Conservation (phyloP, 306 rosid genomes). For the Rosa persica region DNA sequence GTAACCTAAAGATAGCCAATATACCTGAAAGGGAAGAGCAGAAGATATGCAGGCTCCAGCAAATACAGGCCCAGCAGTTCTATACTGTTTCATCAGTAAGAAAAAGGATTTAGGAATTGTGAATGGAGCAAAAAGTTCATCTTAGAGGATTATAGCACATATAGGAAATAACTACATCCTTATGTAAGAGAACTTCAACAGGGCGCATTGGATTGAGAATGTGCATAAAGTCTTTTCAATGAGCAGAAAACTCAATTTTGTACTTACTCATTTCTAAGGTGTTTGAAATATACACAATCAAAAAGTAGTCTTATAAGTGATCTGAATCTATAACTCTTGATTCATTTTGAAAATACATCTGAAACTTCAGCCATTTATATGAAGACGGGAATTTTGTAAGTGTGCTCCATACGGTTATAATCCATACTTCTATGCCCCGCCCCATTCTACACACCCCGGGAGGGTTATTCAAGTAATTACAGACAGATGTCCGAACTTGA, state of each 20-base stretch:
- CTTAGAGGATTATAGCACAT: not conserved
- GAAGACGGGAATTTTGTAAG: not conserved
- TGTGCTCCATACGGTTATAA: not conserved
- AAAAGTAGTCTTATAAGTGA: not conserved
- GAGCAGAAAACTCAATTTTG: not conserved
- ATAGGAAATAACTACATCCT: not conserved
- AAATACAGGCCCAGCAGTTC: slow-evolving; percentile 76
- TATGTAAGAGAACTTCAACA: not conserved
- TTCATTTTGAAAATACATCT: not conserved
- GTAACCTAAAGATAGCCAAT: slow-evolving; percentile 12
- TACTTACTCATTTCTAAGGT: not conserved
- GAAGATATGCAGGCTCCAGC: slow-evolving; percentile 81
- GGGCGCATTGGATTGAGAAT: not conserved
- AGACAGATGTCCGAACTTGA: too few relatives aligned
- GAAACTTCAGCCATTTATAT: not conserved
- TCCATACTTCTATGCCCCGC: too few relatives aligned
- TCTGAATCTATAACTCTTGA: not conserved
- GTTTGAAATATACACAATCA: not conserved
- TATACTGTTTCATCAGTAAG: slow-evolving; percentile 44
- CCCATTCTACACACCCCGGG: too few relatives aligned
- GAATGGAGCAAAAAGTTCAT: not conserved
- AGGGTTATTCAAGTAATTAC: too few relatives aligned
- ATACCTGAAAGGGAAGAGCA: slow-evolving; percentile 68
- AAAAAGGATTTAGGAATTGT: not conserved
- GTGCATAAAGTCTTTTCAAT: not conserved